Base-by-base conservation (phyloP, 2,329 filamentous ascomycete genomes). In the Colletotrichum musae region DNA sequence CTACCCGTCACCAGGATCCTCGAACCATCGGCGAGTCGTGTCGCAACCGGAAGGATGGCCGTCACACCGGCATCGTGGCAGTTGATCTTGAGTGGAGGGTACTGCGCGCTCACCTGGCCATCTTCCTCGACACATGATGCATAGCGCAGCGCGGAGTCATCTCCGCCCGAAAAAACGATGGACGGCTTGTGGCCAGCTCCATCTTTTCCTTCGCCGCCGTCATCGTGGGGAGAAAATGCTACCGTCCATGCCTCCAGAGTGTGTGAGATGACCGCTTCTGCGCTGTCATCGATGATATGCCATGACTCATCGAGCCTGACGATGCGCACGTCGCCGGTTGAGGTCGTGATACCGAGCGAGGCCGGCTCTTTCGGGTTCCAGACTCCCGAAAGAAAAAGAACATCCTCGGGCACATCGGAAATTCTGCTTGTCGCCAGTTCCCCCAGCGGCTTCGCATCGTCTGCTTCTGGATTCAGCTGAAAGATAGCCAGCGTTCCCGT, bases 61-160 rank as follows among this genome's bases (percentile, higher is more conserved):
- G 95, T 97, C 1, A 98, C 93, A 12, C 96, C 95, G 2, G 94
- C 94, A n/a, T 85, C 84, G 75, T 97, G 94, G 18, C 74, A 76
- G 13, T 64, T 60, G 6, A 80, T 72, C 26, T 73, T 75, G 47
- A 76, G 56, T 2, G 71, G 59, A 6, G 74, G 70, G 47, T 73
- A 74, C 2, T 74, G 70, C 1, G 58, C 52, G 28, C 71, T 58
- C 2, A 75, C 54, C 6, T 32, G 15, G 54, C 24, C 70, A 26
- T 47, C 58, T 12, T 5, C 9, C 21, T 48, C 39, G 16, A 39
- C 66, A 68, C 76, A 85, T 2, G 78, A 80, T 21, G 78, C 80
- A 73, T 81, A 87, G 72, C 89, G 82, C 41, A 92, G 78, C n/a
- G 81, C 82, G 12, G 89, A 90, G 77, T 96, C 93, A 75, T 97